Percentiles rank a stretch among this genome's conserved stretches.
phyloP scores from a whole-genome alignment of 371 early-diverging fungal species.

The Blakeslea trispora region DNA sequence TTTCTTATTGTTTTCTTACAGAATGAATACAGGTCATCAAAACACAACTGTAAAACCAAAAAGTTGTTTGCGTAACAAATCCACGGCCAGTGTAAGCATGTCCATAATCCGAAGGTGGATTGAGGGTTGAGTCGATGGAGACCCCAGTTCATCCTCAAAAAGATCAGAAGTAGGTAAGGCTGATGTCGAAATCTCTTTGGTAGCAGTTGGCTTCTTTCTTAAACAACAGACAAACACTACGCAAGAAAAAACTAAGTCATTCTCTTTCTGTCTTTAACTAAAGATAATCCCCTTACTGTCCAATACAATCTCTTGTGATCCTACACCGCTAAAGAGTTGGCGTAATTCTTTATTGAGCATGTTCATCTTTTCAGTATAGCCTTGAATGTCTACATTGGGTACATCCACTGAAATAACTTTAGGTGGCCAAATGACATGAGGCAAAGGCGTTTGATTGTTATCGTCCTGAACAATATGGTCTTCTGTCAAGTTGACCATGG shows the following conservation, averaged over 20 bases:
- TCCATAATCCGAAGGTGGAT: slow-evolving; percentile 26
- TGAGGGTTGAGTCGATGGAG: slow-evolving; percentile 1
- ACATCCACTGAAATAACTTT: slow-evolving; percentile 5
- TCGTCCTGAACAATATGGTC: neutral
- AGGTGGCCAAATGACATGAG: slow-evolving; percentile 24
- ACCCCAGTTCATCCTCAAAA: slow-evolving; percentile 17
- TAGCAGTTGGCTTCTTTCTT: slow-evolving; percentile 9
- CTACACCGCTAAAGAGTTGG: slow-evolving; percentile 40
- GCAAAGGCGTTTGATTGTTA: neutral
- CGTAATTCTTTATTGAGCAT: slow-evolving; percentile 35
- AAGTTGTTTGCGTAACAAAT: slow-evolving; percentile 39
- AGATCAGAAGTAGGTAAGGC: slow-evolving; percentile 4
- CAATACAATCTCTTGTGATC: slow-evolving; percentile 38
- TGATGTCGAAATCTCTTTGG: slow-evolving; percentile 3
- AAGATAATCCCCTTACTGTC: slow-evolving; percentile 26
- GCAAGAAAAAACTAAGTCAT: neutral
- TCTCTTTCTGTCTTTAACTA: neutral
- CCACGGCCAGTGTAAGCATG: slow-evolving; percentile 44
- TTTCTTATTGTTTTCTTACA: slow-evolving; percentile 21
- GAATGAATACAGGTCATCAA: slow-evolving; percentile 39
- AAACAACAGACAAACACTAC: slow-evolving; percentile 22
- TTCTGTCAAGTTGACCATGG: slow-evolving; percentile 13
- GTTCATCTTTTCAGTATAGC: slow-evolving; percentile 25
- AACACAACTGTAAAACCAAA: slow-evolving; percentile 49
- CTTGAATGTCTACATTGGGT: slow-evolving; percentile 15